Evolutionary conservation across 805 yeast species (phyloP).

Genomic region (Ogataea chonburiensis): DNA sequence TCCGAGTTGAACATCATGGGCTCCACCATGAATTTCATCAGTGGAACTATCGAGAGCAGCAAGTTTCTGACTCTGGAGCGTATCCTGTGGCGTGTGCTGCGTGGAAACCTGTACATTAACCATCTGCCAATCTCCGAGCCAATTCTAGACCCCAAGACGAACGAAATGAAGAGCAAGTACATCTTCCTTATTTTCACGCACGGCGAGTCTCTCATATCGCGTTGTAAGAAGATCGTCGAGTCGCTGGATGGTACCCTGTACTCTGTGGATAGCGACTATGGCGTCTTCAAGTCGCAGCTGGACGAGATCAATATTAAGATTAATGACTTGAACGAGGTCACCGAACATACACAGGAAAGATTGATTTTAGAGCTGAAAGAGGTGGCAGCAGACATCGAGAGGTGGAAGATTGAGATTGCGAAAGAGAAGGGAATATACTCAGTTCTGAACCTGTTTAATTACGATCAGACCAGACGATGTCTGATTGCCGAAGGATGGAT

Average conservation of each 20-base stretch:
- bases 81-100: conserved; percentile 85
- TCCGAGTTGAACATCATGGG: conserved; percentile 37
- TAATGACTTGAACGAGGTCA: conserved; percentile 48
- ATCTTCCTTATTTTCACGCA: conserved; percentile 90
- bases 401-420: conserved; percentile 67
- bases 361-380: conserved; percentile 75
- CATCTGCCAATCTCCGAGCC: conserved; percentile 71
- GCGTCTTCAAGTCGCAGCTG: conserved; percentile 45
- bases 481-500: conserved; percentile 97
- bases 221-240: conserved; percentile 78
- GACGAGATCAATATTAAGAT: conserved; percentile 46
- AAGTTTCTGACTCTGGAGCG: conserved; percentile 72
- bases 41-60: conserved; percentile 77
- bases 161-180: conserved; percentile 61
- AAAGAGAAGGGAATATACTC: conserved; percentile 84
- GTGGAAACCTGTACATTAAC: conserved; percentile 87
- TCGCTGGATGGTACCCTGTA: conserved; percentile 82
- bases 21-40: conserved; percentile 48
- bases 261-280: conserved; percentile 48
- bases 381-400: conserved; percentile 68
- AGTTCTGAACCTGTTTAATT: conserved; percentile 74
- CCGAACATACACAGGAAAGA: conserved; percentile 64
- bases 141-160: conserved; percentile 57
- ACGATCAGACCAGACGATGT: conserved; percentile 80
- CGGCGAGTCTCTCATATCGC: conserved; percentile 67